These are phyloP conservation scores for Mycosphaerella arachidis DNA, from an alignment of 2,329 filamentous ascomycete genomes.

Conservation along the genomic window DNA sequence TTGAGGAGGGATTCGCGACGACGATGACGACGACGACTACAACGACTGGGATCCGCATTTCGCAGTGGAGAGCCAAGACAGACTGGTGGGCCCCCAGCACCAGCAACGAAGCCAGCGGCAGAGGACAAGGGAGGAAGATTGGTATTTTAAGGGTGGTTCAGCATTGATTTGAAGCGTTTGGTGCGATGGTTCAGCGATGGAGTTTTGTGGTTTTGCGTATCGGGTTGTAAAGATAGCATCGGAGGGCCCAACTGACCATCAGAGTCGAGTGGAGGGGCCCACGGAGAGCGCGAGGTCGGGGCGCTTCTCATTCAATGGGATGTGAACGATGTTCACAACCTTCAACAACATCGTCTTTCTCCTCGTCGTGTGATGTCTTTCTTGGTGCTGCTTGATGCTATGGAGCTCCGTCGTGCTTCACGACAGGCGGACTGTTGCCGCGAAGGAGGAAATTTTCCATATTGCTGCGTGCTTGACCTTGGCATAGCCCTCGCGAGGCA, in stretches of 20 bases:
- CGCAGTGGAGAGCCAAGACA: background rate
- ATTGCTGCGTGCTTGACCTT: too few relatives aligned
- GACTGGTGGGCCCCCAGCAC: background rate
- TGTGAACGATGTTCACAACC: background rate
- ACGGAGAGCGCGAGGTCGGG: background rate
- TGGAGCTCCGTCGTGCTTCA: too few relatives aligned
- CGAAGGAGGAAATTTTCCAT: too few relatives aligned
- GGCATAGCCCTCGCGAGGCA: too few relatives aligned
- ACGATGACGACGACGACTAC: too few relatives aligned
- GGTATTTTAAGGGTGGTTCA: background rate
- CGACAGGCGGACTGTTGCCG: too few relatives aligned
- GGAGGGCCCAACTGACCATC: background rate
- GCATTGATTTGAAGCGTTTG: background rate
- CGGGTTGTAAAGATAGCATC: background rate
- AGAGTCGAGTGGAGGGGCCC: background rate
- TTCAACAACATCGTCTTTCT: background rate
- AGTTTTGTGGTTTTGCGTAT: background rate
- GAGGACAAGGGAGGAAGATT: background rate
- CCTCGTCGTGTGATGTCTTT: background rate
- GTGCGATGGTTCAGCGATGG: background rate
- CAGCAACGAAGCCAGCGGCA: background rate
- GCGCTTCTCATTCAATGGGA: background rate
- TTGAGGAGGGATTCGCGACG: background rate
- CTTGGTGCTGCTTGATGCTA: too few relatives aligned
- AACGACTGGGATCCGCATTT: background rate